phyloP scores from a whole-genome alignment of 2,329 filamentous ascomycete genomes.

The Paracorniculantispora psalliotae region DNA sequence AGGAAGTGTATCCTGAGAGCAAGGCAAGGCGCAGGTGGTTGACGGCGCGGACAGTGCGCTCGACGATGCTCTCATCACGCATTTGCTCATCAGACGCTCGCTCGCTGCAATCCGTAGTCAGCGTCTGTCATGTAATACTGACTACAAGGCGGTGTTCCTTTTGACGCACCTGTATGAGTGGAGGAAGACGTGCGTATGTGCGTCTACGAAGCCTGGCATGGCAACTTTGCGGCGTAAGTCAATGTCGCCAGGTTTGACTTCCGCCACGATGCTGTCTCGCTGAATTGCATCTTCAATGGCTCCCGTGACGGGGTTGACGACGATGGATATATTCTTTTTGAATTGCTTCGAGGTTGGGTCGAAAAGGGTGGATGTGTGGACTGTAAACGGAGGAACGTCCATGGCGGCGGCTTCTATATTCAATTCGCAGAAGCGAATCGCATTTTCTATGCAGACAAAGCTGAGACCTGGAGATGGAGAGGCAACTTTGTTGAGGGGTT shows the following conservation, averaged over 20 bases:
- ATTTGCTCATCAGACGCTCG: conserved; percentile 42
- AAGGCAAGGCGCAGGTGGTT: conserved; percentile 49
- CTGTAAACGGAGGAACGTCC: conserved; percentile 18
- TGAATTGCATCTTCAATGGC: conserved; percentile 33
- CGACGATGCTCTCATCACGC: conserved; percentile 53
- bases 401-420: not conserved
- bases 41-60: conserved; percentile 49
- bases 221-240: conserved; percentile 50
- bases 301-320: conserved; percentile 34
- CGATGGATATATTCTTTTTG: conserved; percentile 36
- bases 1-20: conserved; percentile 54
- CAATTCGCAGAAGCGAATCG: no score
- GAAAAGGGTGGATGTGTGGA: conserved; percentile 45
- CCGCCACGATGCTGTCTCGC: conserved; percentile 22
- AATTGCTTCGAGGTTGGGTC: conserved; percentile 40
- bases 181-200: conserved; percentile 53
- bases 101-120: conserved; percentile 27
- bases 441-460: no score
- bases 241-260: conserved; percentile 35
- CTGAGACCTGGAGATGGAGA: not conserved
- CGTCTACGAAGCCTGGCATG: conserved; percentile 49
- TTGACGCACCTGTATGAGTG: conserved; percentile 40
- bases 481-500: not conserved
- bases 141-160: conserved; percentile 17
- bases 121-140: no score